Conservation (phyloP, 345 rosid species). For the Dipteronia sinensis region DNA sequence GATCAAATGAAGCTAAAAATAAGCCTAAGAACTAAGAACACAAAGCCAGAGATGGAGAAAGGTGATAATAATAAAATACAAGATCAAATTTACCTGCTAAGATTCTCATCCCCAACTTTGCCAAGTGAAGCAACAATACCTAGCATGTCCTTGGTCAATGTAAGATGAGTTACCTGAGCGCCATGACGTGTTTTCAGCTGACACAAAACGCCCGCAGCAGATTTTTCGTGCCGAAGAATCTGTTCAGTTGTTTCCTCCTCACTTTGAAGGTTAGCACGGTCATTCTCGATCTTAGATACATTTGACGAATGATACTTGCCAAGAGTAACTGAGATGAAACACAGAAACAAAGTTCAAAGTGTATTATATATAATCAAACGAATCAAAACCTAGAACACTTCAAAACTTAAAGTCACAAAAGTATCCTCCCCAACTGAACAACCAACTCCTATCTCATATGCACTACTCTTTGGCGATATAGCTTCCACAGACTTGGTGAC, state of each 20-base stretch:
- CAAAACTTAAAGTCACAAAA: neutral
- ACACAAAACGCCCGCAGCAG: conserved; percentile 81
- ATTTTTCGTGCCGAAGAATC: conserved; percentile 52
- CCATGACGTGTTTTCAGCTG: conserved; percentile 48
- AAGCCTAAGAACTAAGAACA: conserved; percentile 3
- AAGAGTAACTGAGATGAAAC: conserved; percentile 51
- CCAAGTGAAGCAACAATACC: conserved; percentile 89
- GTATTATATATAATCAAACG: neutral
- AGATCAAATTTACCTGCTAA: conserved; percentile 64
- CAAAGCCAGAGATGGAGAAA: neutral
- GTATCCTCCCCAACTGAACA: conserved; percentile 1
- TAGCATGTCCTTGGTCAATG: conserved; percentile 55
- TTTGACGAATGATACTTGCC: conserved; percentile 58
- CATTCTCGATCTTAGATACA: conserved; percentile 26
- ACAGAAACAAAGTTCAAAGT: conserved; percentile 7
- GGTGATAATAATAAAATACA: conserved; percentile 4
- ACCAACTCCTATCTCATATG: neutral
- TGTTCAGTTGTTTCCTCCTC: conserved; percentile 60
- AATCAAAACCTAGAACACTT: neutral
- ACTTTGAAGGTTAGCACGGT: conserved; percentile 39
- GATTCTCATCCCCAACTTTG: conserved; percentile 70
- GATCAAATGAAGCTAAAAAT: neutral
- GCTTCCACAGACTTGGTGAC: neutral
- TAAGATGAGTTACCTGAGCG: conserved; percentile 42
- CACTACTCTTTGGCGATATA: neutral